Evolutionary conservation across 768 basidiomycete species (phyloP).

Genomic region (Asterophora lycoperdoides): DNA sequence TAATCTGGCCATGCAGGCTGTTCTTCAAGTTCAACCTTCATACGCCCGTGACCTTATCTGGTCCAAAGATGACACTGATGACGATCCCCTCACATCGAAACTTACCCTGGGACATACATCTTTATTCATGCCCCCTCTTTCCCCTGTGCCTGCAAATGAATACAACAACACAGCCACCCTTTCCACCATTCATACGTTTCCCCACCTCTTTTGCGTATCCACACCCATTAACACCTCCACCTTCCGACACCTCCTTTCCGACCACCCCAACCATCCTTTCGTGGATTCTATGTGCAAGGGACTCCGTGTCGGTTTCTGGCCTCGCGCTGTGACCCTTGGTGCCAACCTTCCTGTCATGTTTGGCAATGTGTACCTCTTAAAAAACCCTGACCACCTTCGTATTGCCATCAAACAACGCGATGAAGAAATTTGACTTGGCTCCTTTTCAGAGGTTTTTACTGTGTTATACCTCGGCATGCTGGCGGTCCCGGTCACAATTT

Average conservation of each 20-base stretch:
- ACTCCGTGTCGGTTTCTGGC: slow-evolving; percentile 40
- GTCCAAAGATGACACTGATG: not conserved
- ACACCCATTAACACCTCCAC: too few species aligned
- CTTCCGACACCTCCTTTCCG: not conserved
- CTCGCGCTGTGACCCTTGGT: slow-evolving; percentile 25
- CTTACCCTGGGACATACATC: too few species aligned
- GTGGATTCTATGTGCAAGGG: slow-evolving; percentile 29
- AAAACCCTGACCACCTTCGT: not conserved
- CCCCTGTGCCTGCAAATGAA: not conserved
- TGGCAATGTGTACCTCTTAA: not conserved
- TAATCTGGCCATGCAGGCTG: too few species aligned
- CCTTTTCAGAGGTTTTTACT: not conserved
- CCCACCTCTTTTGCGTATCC: too few species aligned
- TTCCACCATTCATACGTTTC: not conserved
- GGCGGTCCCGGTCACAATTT: not conserved
- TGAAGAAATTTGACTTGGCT: not conserved
- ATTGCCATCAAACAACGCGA: not conserved
- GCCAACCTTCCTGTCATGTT: slow-evolving; percentile 15
- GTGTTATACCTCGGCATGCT: not conserved
- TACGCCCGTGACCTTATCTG: slow-evolving; percentile 2
- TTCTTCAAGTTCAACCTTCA: too few species aligned
- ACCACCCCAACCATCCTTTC: slow-evolving; percentile 22
- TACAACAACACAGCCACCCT: not conserved
- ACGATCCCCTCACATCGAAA: too few species aligned
- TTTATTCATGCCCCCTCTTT: too few species aligned